phyloP scores from a whole-genome alignment of 176 grass and related monocot species.

The Tillandsia fasciculata region DNA sequence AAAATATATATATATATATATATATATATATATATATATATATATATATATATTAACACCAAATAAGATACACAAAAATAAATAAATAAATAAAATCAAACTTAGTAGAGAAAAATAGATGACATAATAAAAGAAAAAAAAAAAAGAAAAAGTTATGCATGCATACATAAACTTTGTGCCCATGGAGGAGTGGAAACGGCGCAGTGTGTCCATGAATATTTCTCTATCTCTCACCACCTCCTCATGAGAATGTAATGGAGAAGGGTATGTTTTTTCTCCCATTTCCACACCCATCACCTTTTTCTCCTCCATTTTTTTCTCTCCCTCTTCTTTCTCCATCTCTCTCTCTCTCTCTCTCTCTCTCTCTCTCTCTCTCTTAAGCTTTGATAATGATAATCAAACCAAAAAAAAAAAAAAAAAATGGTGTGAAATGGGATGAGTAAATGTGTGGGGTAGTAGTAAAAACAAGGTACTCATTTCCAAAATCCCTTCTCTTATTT shows the following conservation, averaged over 20 bases:
- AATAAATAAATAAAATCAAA: background rate
- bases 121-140: background rate
- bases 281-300: background rate
- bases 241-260: constrained; percentile 25
- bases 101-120: background rate
- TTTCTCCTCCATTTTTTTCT: constrained; percentile 16
- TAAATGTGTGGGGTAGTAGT: too few relatives aligned
- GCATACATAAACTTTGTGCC: constrained; percentile 43
- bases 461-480: too few relatives aligned
- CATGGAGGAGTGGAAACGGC: constrained; percentile 37
- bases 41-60: background rate
- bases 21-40: background rate
- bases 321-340: background rate
- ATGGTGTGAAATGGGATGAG: background rate
- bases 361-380: background rate
- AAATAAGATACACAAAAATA: background rate
- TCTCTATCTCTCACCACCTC: constrained; percentile 19
- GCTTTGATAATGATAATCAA: too few relatives aligned
- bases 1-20: background rate
- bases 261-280: constrained; percentile 34
- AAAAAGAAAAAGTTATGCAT: background rate
- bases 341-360: too few relatives aligned
- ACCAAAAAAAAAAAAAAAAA: too few relatives aligned
- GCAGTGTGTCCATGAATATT: constrained; percentile 38
- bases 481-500: too few relatives aligned